Conservation (phyloP, 352 stramenopile species). For the Globisporangium megalacanthum region DNA sequence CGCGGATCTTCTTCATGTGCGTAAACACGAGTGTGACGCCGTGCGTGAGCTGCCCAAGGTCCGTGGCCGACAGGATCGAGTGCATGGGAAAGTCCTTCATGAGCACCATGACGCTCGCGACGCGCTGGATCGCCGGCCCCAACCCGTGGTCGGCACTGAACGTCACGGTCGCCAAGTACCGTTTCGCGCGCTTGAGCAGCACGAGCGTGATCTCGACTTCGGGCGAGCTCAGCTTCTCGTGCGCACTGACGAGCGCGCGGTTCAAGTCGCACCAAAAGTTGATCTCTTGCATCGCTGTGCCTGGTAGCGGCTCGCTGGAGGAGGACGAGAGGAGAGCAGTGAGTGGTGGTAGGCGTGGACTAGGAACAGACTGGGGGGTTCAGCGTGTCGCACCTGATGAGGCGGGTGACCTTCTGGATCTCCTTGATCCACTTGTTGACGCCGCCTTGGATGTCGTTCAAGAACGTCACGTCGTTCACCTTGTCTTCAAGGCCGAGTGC, state of each 20-base stretch:
- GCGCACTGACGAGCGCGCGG: conserved; percentile 78
- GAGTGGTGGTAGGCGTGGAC: no score
- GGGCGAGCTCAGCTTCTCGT: conserved; percentile 82
- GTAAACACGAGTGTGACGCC: conserved; percentile 80
- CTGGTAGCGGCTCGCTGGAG: conserved; percentile 68
- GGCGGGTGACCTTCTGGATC: conserved; percentile 91
- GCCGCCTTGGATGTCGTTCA: conserved; percentile 84
- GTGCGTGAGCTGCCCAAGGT: conserved; percentile 79
- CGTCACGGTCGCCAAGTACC: conserved; percentile 88
- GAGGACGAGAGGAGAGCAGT: not conserved
- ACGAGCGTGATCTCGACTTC: conserved; percentile 90
- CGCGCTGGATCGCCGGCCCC: conserved; percentile 75
- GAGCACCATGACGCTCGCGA: conserved; percentile 88
- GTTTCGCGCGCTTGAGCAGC: conserved; percentile 89
- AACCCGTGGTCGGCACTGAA: conserved; percentile 89
- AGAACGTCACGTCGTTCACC: conserved; percentile 74
- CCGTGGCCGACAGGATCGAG: conserved; percentile 85
- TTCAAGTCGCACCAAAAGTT: conserved; percentile 95
- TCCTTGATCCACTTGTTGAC: conserved; percentile 96
- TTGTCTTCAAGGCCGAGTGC: conserved; percentile 76
- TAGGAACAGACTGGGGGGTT: no score
- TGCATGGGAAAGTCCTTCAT: conserved; percentile 94
- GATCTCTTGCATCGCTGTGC: conserved; percentile 90
- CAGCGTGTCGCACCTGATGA: conserved; percentile 47
- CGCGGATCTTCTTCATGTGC: conserved; percentile 89